Evolutionary conservation across 176 grass and related monocot species (phyloP), one percentile per base, ranked within the genome.

Genomic region (Juncus inflexus): DNA sequence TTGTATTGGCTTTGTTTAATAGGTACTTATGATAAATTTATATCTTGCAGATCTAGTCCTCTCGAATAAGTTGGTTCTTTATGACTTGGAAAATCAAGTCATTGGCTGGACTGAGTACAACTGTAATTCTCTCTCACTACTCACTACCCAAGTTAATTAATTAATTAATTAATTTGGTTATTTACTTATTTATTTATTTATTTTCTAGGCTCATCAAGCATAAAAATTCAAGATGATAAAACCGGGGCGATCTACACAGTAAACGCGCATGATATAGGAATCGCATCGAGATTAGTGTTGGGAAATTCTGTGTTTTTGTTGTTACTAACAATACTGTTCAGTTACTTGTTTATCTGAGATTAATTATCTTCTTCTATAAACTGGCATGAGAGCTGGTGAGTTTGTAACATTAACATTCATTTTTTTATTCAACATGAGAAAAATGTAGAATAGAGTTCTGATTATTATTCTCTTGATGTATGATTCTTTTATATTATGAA

Each of bases 71-170:
- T 68, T 97, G 51, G 94, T 97, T 55, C 63, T 92, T 64, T 92
- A 97, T 69, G 88, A 97, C 81, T 83, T 97, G 37, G 94, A 97
- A 77, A 89, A 97, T 55, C 85, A 92, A 86, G 80, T 76, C 60
- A 86, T 97, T 54, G 94, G 94, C 9, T 97, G 94, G 94, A 76
- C 75, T 2, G 67, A 86, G 54, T 97, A 97, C 77, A 92, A 97
- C 83, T 97, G 94, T 97, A 89, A 56, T 52, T 10, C 40, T 43
- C 69, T 71, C 8, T 41, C 55, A 60, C 19, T 28, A 28, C 1
- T 28, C 19, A 28, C 19, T 28, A 14, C 42, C 15, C 6, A 15
- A 1, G 49, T 5, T 45, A 7, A 37, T 63, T 60, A 37, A 58
- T 47, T 28, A 28, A 28, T 28, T 28, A 28, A 28, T 28, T 28